Evolutionary conservation across 1,284 basidiomycete genomes (phyloP).

Genomic region (Anthracocystis walkeri): DNA sequence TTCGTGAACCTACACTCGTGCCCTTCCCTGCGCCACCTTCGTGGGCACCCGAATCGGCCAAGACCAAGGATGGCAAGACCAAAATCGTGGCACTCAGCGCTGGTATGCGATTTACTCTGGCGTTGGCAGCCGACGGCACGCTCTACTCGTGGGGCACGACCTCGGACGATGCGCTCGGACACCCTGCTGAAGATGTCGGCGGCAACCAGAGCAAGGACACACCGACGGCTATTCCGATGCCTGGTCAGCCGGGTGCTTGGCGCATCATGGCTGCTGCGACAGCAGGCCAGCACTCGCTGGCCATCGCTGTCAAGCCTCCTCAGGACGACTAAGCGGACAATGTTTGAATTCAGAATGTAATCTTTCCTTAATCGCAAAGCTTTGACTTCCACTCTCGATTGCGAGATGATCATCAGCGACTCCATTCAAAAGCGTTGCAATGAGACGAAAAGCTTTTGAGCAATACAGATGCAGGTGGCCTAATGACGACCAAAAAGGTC

Average conservation of each 20-base stretch:
- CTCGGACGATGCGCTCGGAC: constrained; percentile 73
- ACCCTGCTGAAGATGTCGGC: constrained; percentile 60
- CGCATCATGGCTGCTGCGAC: constrained; percentile 70
- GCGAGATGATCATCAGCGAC: neutral
- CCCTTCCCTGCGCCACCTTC: constrained; percentile 69
- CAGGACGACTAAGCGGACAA: constrained; percentile 41
- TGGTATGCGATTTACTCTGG: constrained; percentile 85
- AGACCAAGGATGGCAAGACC: constrained; percentile 72
- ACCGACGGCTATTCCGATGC: constrained; percentile 77
- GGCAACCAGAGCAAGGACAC: constrained; percentile 73
- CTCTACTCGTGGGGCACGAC: constrained; percentile 89
- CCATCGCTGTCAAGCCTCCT: constrained; percentile 67
- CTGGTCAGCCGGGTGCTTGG: constrained; percentile 70
- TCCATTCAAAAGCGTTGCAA: too few relatives aligned
- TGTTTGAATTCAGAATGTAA: neutral
- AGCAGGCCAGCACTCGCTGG: constrained; percentile 72
- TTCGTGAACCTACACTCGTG: constrained; percentile 60
- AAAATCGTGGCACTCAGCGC: constrained; percentile 80
- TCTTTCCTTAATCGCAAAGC: neutral
- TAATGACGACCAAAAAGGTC: too few relatives aligned
- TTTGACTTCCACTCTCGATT: neutral
- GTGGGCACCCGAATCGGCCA: constrained; percentile 59
- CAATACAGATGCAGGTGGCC: too few relatives aligned
- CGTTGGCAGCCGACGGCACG: constrained; percentile 80
- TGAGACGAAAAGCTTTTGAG: too few relatives aligned